Evolutionary conservation across 257 asterid species (phyloP).

Genomic region (Solanum peruvianum): DNA sequence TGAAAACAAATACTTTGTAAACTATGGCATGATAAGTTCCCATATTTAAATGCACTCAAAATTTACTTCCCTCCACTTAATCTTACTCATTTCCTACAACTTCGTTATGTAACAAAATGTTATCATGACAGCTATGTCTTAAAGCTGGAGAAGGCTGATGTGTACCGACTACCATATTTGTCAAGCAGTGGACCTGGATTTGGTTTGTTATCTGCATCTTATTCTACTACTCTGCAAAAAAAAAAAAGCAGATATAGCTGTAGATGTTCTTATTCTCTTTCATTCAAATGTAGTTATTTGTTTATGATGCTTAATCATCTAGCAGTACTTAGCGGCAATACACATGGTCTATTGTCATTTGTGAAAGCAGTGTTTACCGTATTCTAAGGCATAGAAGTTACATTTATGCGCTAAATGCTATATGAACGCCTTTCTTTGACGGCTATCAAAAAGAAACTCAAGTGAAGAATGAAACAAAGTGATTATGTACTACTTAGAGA

Average conservation of each 20-base stretch:
- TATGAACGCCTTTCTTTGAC: not conserved
- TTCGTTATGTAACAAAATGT: constrained; percentile 12
- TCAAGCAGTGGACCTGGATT: constrained; percentile 96
- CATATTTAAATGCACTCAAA: not conserved
- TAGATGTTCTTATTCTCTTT: not conserved
- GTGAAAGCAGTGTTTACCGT: not conserved
- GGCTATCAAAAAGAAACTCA: not conserved
- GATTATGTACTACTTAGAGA: not conserved
- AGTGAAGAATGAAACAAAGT: not conserved
- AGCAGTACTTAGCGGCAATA: not conserved
- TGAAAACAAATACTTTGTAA: not conserved
- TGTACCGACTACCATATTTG: constrained; percentile 86
- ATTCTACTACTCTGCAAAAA: not conserved
- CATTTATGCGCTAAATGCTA: not conserved
- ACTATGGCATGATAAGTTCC: not conserved
- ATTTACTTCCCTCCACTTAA: not conserved
- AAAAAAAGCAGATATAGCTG: not conserved
- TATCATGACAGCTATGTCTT: constrained; percentile 62
- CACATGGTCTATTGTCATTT: not conserved
- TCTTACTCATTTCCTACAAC: not conserved
- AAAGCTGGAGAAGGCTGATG: constrained; percentile 98
- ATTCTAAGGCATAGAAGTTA: not conserved
- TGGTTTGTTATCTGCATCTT: constrained; percentile 30
- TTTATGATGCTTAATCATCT: not conserved
- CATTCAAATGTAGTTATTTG: not conserved